These are phyloP conservation scores for Trichophyton rubrum DNA, from an alignment of 2,329 filamentous ascomycete genomes.

Conservation along the genomic window DNA sequence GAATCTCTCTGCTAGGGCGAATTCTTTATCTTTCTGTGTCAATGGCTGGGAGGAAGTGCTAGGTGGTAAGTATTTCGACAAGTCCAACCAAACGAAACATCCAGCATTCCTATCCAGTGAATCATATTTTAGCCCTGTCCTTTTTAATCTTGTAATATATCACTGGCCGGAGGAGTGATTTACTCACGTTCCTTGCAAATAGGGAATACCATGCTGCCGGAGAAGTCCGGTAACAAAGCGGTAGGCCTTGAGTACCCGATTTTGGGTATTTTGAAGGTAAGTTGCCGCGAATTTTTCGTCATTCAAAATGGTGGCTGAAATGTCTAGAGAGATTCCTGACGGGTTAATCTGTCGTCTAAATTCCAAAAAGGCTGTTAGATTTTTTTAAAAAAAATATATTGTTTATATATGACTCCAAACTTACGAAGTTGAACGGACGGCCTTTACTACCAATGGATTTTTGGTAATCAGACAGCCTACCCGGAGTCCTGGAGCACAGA, in stretches of 20 bases:
- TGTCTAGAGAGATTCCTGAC: conserved; percentile 3
- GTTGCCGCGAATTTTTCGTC: conserved; percentile 6
- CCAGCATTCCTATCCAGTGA: conserved; percentile 36
- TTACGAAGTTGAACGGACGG: conserved; percentile 1
- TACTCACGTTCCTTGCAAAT: conserved; percentile 23
- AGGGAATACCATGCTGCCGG: conserved; percentile 27
- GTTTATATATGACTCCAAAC: background rate
- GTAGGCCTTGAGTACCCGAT: conserved; percentile 18
- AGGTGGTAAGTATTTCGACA: conserved; percentile 34
- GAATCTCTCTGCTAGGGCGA: conserved; percentile 34
- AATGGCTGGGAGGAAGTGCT: conserved; percentile 11
- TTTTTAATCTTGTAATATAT: background rate
- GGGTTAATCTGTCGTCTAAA: conserved; percentile 5
- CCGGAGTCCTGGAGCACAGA: conserved; percentile 43
- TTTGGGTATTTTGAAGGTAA: conserved; percentile 18
- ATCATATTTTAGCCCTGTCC: background rate
- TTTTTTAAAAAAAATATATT: background rate
- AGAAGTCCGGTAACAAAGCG: conserved; percentile 23
- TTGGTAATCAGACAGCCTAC: conserved; percentile 27
- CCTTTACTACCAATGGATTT: conserved; percentile 3
- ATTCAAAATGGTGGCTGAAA: conserved; percentile 6
- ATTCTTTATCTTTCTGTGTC: conserved; percentile 29
- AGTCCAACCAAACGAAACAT: conserved; percentile 45
- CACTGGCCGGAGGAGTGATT: background rate
- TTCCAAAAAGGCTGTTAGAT: background rate